Base-by-base conservation (phyloP, 495 filamentous ascomycete genomes). In the Pseudoneurospora amorphoporcata region DNA sequence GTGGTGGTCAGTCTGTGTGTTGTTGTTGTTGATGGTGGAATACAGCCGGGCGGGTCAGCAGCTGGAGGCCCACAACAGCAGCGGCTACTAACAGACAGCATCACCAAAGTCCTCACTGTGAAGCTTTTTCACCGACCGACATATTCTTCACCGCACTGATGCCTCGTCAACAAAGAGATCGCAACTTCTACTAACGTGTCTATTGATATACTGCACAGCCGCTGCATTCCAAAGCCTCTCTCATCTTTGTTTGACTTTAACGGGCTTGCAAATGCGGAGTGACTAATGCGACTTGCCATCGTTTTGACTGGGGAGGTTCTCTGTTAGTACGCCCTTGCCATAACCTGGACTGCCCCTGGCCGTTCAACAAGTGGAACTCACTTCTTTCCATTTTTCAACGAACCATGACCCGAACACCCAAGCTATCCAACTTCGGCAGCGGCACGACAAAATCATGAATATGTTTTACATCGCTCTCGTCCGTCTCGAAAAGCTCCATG, bases 371-470 rank as follows among this genome's bases (percentile, higher is more conserved):
- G 43, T 37, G 35, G 35, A 37, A 37, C 3, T 47, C 43, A 19
- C 43, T 23, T 37, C 35, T 12, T 14, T 35, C 68, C 35, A 29
- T 69, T 29, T 35, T 17, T 71, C 41, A 73, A 17, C 69, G 72
- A 68, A 80, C 75, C 70, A 74, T 39, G 10, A 76, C 79, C 43
- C 81, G 68, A 4, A 84, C 71, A 9, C 82, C 82, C 72, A 82
- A 79, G 2, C 76, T 74, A 4, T 75, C 77, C 72, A 75, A 70
- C 71, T 76, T 77, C 14, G 82, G 76, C 10, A 76, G 68, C 8
- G 82, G 77, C n/a, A 77, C 70, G 8, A 80, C 65, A 58, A 73
- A 76, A 40, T 77, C 81, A 14, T 76, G 74, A 17, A 40, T 73
- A 68, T 79, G 76, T 39, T 80, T 75, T 8, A 83, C 77, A 68